phyloP scores from a whole-genome alignment of 371 early-diverging fungal genomes.

The Mortierella polycephala region DNA sequence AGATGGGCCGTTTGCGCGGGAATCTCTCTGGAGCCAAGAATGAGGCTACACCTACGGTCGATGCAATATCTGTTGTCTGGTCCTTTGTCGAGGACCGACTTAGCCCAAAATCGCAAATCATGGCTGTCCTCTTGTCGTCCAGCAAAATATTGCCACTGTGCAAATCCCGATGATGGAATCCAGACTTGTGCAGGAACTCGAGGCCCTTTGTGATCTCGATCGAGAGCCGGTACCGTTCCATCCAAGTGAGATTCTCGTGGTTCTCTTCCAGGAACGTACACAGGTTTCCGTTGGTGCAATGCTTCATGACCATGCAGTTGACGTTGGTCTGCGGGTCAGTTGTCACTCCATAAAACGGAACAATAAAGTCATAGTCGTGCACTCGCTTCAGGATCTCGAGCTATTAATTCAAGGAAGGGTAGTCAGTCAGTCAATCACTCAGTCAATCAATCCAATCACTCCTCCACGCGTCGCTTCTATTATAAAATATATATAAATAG shows the following conservation, averaged over 20 bases:
- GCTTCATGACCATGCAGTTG: conserved; percentile 53
- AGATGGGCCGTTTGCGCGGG: conserved; percentile 35
- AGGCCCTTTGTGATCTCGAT: conserved; percentile 53
- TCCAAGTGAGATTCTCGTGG: conserved; percentile 41
- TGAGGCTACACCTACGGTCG: conserved; percentile 47
- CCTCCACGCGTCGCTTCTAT: no score
- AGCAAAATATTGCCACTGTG: conserved; percentile 54
- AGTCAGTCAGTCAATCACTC: no score
- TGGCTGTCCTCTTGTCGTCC: conserved; percentile 46
- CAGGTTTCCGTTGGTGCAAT: conserved; percentile 46
- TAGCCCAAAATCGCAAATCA: conserved; percentile 53
- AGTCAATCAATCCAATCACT: neutral
- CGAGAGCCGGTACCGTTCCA: conserved; percentile 46
- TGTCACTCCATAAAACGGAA: conserved; percentile 50
- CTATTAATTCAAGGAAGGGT: conserved; percentile 12
- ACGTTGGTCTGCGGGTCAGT: conserved; percentile 37
- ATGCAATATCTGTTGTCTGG: conserved; percentile 32
- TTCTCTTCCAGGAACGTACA: conserved; percentile 35
- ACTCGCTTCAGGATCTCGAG: conserved; percentile 52
- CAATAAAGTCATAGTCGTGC: conserved; percentile 52
- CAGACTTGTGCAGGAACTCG: conserved; percentile 54
- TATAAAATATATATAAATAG: no score
- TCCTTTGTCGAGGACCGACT: conserved; percentile 38
- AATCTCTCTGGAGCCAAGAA: conserved; percentile 53
- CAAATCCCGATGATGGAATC: conserved; percentile 51